Evolutionary conservation across 2,329 filamentous ascomycete species (phyloP), one percentile per base, ranked within the genome.

Genomic region (Davidsoniella australis): DNA sequence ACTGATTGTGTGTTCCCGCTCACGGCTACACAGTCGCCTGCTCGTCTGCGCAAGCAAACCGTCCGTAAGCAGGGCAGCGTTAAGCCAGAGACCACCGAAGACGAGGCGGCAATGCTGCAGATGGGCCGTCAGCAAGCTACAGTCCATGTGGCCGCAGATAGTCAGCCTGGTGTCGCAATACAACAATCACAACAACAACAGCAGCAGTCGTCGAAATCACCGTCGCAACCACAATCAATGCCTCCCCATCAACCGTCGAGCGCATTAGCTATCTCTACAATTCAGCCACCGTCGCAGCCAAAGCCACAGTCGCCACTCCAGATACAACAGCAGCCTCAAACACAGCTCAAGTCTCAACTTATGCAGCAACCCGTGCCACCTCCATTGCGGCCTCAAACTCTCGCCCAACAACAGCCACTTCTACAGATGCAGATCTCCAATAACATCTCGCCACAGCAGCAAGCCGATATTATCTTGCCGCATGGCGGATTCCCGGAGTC

Each of bases 1-100:
- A 75, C 73, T 4, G 69, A 74, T 20, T 78, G 75, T 51, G 64
- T 68, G 45, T 76, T 74, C 49, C 71, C 72, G 8, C 64, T 50
- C 51, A 58, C 37, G 49, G 54, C 54, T 49, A 56, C 48, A 47
- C 52, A 45, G 26, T 54, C 50, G 40, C 56, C 55, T 37, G 56
- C 52, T 47, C 56, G 53, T 9, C 43, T 50, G 20, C 53, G 51
- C 18, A 46, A 53, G 49, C 38, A 52, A 49, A 36, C 46, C 20
- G 33, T 23, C 42, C 16, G 38, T 46, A 37, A 47, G 38, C 46
- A 48, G n/a, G 45, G 46, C 29, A 33, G 29, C 12, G 12, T 10
- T 4, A 33, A 23, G 23, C n/a, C 5, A 18, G 40, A 14, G n/a
- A 12, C 18, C 5, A 9, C 10, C 4, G 17, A 42, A 4, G n/a